Percentiles rank a stretch among this genome's conserved stretches.
phyloP scores from a whole-genome alignment of 2,329 filamentous ascomycete genomes.

The Neoarthrinium moseri region DNA sequence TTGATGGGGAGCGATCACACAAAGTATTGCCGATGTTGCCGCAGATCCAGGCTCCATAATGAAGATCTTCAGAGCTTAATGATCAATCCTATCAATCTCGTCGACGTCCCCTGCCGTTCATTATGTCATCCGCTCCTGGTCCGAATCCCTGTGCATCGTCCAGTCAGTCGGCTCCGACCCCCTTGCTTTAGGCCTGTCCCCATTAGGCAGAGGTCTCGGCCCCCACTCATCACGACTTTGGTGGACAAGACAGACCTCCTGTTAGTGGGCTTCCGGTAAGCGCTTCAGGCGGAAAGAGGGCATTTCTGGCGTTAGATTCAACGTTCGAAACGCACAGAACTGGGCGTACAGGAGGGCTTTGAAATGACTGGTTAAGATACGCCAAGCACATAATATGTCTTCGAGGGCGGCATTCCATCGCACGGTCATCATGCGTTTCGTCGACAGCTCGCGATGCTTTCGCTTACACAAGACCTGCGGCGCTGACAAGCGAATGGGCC shows the following conservation, averaged over 20 bases:
- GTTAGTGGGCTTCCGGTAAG: too few species aligned
- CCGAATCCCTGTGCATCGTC: conserved; percentile 2
- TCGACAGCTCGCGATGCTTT: neutral
- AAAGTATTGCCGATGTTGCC: too few species aligned
- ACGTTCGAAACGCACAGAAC: too few species aligned
- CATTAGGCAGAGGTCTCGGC: neutral
- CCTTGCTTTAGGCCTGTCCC: neutral
- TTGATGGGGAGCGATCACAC: too few species aligned
- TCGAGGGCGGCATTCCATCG: too few species aligned
- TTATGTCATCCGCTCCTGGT: conserved; percentile 8
- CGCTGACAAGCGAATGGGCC: too few species aligned
- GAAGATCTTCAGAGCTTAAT: conserved; percentile 8
- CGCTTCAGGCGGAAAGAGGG: too few species aligned
- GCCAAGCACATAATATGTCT: too few species aligned
- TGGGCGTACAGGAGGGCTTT: too few species aligned
- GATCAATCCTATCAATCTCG: neutral
- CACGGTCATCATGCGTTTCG: too few species aligned
- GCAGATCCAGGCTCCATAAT: neutral
- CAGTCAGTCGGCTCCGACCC: conserved; percentile 2
- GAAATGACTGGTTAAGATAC: neutral
- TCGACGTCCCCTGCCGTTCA: neutral
- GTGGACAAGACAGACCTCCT: neutral
- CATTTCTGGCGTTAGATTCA: too few species aligned
- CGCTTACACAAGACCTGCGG: too few species aligned
- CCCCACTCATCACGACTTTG: neutral